Percentiles rank a stretch among this genome's conserved stretches.
Conservation (phyloP, 257 asterid genomes). For the Rubia yunnanensis region DNA sequence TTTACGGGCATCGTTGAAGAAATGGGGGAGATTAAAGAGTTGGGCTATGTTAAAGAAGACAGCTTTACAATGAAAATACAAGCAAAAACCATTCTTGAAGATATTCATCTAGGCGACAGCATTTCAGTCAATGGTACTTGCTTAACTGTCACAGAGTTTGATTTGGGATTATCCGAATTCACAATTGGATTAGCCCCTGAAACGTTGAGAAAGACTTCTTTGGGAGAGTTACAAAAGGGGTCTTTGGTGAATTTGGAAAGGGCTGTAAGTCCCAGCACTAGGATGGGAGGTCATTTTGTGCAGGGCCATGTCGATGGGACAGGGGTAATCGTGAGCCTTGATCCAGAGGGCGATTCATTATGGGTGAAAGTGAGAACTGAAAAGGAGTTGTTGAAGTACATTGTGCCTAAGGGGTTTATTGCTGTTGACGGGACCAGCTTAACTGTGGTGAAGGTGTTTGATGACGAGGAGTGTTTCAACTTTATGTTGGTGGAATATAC, state of each 20-base stretch:
- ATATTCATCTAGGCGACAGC: constrained; percentile 76
- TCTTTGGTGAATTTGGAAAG: constrained; percentile 73
- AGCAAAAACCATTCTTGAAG: constrained; percentile 55
- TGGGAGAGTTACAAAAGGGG: constrained; percentile 51
- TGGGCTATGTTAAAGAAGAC: constrained; percentile 43
- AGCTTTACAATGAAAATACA: constrained; percentile 63
- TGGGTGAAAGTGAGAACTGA: constrained; percentile 66
- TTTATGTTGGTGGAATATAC: constrained; percentile 78
- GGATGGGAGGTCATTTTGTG: constrained; percentile 95
- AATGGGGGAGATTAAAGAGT: constrained; percentile 51
- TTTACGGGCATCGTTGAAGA: constrained; percentile 94
- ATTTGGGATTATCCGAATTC: constrained; percentile 37
- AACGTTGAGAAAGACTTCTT: constrained; percentile 61
- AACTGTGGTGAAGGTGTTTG: constrained; percentile 83
- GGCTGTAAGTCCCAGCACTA: constrained; percentile 63
- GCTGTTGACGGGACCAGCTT: constrained; percentile 86
- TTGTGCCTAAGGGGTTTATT: constrained; percentile 80
- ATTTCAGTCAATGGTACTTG: constrained; percentile 87
- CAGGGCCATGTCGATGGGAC: constrained; percentile 95
- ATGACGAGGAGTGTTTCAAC: constrained; percentile 55
- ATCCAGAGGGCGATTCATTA: constrained; percentile 64
- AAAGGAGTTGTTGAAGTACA: constrained; percentile 53
- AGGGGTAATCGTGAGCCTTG: constrained; percentile 49
- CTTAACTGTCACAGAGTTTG: constrained; percentile 61
- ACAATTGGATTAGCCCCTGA: constrained; percentile 75